Evolutionary conservation across 1,284 basidiomycete species (phyloP), one percentile per base, ranked within the genome.

Genomic region (Ustilago hordei): DNA sequence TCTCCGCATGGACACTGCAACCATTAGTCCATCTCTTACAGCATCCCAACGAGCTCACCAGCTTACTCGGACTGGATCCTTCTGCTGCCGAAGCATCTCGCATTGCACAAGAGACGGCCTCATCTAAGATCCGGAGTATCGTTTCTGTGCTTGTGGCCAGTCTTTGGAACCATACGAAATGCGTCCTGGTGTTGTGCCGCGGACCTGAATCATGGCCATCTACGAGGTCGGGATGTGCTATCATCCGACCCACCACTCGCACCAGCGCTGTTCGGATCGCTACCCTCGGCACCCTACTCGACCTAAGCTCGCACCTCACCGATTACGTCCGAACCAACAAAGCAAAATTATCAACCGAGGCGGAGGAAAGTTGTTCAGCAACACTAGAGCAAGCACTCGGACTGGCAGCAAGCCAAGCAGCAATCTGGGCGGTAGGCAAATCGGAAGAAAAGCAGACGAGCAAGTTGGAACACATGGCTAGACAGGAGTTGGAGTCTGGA

Each of bases 1-100:
- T 59, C 35, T 64, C 70, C 12, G 64, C 58, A 3, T 55, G 58
- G 59, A 61, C 68, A n/a, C 88, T 98, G 0, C 93, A 94, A 83
- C 92, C 95, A 70, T 87, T 96, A 64, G 94, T 94, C 83, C 95
- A 95, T 80, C 93, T 94, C 0, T 89, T 96, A 60, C 92, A 93
- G 1, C 95, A 97, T 87, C 95, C 95, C 8, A 92, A 94, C 79
- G 92, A 94, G 78, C 89, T 97, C 23, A 90, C 91, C 0, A 91
- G 91, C 65, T 88, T 94, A 45, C 88, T 96, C 69, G 93, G 95
- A 89, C 91, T 45, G 84, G 87, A 43, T 28, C 34, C 89, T 89
- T 72, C 93, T 94, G 84, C 90, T 91, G n/a, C 43, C n/a, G 64
- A 91, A 91, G 64, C 75, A 75, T n/a, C 55, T 17, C 38, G 45